phyloP scores from a whole-genome alignment of 2,329 filamentous ascomycete genomes.

The Colletotrichum plurivorum region DNA sequence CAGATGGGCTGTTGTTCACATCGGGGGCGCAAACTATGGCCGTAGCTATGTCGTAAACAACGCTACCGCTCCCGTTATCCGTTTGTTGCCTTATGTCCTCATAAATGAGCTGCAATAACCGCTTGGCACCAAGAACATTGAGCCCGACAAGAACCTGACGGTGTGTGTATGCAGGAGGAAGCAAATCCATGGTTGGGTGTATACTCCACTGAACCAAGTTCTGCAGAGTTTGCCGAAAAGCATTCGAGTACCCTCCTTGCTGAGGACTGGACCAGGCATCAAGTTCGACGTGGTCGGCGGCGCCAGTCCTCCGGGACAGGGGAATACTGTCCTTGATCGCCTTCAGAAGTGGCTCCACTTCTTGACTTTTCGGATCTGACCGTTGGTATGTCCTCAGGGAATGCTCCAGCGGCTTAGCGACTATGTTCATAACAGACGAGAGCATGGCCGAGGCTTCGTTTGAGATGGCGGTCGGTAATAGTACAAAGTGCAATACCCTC shows the following conservation, averaged over 20 bases:
- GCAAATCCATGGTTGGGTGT: slow-evolving; percentile 66
- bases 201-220: slow-evolving; percentile 77
- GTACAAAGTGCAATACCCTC: slow-evolving; percentile 79
- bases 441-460: slow-evolving; percentile 81
- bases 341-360: slow-evolving; percentile 78
- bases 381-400: slow-evolving; percentile 77
- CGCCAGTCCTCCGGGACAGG: slow-evolving; percentile 72
- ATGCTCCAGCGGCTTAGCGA: slow-evolving; percentile 78
- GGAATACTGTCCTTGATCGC: slow-evolving; percentile 73
- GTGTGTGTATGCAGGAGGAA: slow-evolving; percentile 79
- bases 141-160: slow-evolving; percentile 75
- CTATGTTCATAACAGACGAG: slow-evolving; percentile 77
- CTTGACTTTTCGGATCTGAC: slow-evolving; percentile 75
- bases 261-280: slow-evolving; percentile 75
- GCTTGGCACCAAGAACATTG: slow-evolving; percentile 73
- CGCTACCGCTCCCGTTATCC: slow-evolving; percentile 69
- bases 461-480: slow-evolving; percentile 79
- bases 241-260: slow-evolving; percentile 68
- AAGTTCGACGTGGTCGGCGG: slow-evolving; percentile 75
- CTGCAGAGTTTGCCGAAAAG: slow-evolving; percentile 73
- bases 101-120: slow-evolving; percentile 73
- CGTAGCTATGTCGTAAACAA: slow-evolving; percentile 78
- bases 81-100: slow-evolving; percentile 77
- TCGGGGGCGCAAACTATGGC: slow-evolving; percentile 79
- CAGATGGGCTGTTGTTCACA: slow-evolving; percentile 59